Percentiles rank a stretch among this genome's conserved stretches.
phyloP scores from a whole-genome alignment of 106 monocot species.

The Dendrobium nobile region DNA sequence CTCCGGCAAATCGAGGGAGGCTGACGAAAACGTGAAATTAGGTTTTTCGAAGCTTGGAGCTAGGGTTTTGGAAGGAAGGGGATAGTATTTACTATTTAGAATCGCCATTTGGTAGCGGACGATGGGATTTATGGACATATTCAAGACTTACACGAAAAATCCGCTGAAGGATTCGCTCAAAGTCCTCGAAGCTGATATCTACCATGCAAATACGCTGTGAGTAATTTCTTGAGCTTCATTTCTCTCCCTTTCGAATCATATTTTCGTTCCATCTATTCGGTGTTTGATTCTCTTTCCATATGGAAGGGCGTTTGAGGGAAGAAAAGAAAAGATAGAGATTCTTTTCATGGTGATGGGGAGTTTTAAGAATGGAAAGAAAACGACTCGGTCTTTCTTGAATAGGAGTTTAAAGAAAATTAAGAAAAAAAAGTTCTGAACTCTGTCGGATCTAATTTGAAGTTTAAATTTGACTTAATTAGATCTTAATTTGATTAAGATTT shows the following conservation, averaged over 20 bases:
- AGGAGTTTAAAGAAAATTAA: background rate
- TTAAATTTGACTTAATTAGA: too few relatives aligned
- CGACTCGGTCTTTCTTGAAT: background rate
- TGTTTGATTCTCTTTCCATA: too few relatives aligned
- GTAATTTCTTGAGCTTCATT: background rate
- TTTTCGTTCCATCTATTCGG: too few relatives aligned
- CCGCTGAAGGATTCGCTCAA: constrained; percentile 89
- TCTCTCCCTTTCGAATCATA: too few relatives aligned
- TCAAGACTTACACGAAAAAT: constrained; percentile 37
- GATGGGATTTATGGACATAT: background rate
- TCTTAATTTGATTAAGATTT: too few relatives aligned
- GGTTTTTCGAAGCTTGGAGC: background rate
- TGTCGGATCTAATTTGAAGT: too few relatives aligned
- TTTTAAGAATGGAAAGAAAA: background rate
- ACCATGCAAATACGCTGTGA: constrained; percentile 83
- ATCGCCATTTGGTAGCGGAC: background rate
- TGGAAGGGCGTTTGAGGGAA: too few relatives aligned
- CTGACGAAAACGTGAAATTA: background rate
- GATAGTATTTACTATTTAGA: background rate
- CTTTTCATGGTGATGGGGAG: background rate
- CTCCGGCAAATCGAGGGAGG: too few relatives aligned
- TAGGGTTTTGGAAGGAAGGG: background rate
- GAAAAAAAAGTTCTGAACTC: background rate
- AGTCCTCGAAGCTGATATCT: constrained; percentile 87
- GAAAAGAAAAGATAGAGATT: background rate